Evolutionary conservation across 345 rosid genomes (phyloP).

Genomic region (Arabidopsis thaliana): DNA sequence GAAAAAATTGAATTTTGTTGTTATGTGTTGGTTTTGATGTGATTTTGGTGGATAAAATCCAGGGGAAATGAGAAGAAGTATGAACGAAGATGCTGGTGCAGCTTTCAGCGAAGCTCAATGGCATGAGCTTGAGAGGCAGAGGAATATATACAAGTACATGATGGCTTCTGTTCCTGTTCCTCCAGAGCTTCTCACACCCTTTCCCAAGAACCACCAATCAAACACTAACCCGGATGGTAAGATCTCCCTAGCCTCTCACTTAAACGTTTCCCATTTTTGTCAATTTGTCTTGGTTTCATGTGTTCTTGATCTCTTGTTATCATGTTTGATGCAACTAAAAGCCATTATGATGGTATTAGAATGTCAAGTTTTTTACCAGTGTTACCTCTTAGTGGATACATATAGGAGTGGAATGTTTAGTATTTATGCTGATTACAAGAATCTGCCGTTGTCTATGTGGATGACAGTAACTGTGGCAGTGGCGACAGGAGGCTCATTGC

Average conservation of each 20-base stretch:
- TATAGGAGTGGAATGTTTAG: not conserved
- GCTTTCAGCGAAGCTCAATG: conserved; percentile 82
- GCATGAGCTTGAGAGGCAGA: conserved; percentile 87
- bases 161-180: conserved; percentile 84
- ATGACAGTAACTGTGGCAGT: conserved; percentile 30
- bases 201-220: conserved; percentile 22
- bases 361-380: not conserved
- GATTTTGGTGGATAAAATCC: conserved; percentile 13
- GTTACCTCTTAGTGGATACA: conserved; percentile 5
- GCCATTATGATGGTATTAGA: not conserved
- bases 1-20: not conserved
- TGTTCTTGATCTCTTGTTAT: not conserved
- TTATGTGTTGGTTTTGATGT: conserved; percentile 10
- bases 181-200: conserved; percentile 58
- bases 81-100: conserved; percentile 48
- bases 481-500: conserved; percentile 36
- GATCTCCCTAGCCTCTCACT: conserved; percentile 4
- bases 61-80: conserved; percentile 59
- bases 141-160: conserved; percentile 74
- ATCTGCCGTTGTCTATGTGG: conserved; percentile 19
- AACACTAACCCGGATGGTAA: conserved; percentile 40
- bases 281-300: conserved; percentile 55
- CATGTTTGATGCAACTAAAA: not conserved
- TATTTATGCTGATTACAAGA: conserved; percentile 5
- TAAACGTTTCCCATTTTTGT: conserved; percentile 25